Evolutionary conservation across 306 rosid species (phyloP), one percentile per base, ranked within the genome.

Genomic region (Fagus sylvatica): DNA sequence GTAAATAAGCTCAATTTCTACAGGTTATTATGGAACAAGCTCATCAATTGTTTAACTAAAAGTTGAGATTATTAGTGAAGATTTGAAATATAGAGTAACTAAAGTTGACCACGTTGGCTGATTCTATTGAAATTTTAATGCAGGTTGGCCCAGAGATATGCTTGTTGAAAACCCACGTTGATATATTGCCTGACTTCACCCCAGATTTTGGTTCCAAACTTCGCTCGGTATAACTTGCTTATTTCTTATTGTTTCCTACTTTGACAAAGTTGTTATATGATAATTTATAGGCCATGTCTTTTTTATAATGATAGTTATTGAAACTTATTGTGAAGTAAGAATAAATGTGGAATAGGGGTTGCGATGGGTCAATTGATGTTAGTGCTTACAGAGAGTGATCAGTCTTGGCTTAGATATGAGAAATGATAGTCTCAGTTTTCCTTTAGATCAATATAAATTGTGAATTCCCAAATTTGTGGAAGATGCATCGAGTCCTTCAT

Each of bases 121-220:
- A 53, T 56, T 67, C 40, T 42, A 10, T 62, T 57, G 34, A 5
- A 62, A 15, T 76, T 33, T 43, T 22, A 53, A 66, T 64, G 72
- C 87, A 92, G 96, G 96, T 90, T 80, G 97, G 98, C 43, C 96
- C 95, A 6, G 95, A 94, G 92, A 94, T 94, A 81, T 94, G 98
- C 84, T 65, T 94, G 80, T 80, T 94, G 87, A 94, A 94, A 83
- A 92, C 97, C 56, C 97, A 94, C 75, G 97, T 94, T 82, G 98
- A 94, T 80, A 94, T 92, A 88, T 84, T 89, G 65, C 95, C 98
- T 9, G 97, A 94, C 81, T 94, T 94, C 84, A 92, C 95, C 61
- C 87, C 91, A 19, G 97, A 92, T 75, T 94, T 92, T 71, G 98
- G 97, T 53, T 84, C 91, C 66, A 90, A 90, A 82, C 96, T 94